Percentiles rank a stretch among this genome's conserved stretches.
phyloP scores from a whole-genome alignment of 352 stramenopile genomes.

The Phytophthora rubi region DNA sequence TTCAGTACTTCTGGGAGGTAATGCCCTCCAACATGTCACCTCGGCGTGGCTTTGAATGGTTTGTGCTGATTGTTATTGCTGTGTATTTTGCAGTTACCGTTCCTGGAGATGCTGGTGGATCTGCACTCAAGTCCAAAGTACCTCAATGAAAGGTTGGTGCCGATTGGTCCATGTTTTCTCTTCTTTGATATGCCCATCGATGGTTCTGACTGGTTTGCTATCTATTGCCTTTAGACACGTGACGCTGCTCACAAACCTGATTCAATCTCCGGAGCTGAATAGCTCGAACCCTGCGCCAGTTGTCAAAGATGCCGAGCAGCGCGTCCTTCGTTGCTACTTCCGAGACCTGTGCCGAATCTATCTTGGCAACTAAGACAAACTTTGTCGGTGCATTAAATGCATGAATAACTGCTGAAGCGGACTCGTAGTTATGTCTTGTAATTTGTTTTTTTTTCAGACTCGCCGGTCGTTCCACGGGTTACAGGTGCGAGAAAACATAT shows the following conservation, averaged over 20 bases:
- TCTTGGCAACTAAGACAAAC: constrained; percentile 37
- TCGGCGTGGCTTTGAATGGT: constrained; percentile 4
- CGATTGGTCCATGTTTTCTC: neutral
- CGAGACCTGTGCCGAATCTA: constrained; percentile 75
- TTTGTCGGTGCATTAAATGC: constrained; percentile 8
- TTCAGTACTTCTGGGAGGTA: constrained; percentile 91
- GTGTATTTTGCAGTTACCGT: constrained; percentile 54
- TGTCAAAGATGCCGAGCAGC: constrained; percentile 75
- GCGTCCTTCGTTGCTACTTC: constrained; percentile 86
- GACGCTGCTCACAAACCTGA: constrained; percentile 78
- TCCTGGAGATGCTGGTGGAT: constrained; percentile 84
- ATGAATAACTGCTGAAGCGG: constrained; percentile 6
- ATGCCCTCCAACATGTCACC: neutral
- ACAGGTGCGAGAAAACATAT: neutral
- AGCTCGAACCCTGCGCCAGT: constrained; percentile 70
- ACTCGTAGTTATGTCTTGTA: neutral
- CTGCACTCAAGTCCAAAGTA: constrained; percentile 77
- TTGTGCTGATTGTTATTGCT: constrained; percentile 2
- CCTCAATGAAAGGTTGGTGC: constrained; percentile 65
- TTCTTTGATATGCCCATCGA: neutral
- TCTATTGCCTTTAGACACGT: constrained; percentile 53
- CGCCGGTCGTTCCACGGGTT: no score
- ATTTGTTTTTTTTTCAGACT: neutral
- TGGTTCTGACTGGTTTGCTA: neutral
- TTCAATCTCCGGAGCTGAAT: constrained; percentile 86